Percentiles rank a stretch among this genome's conserved stretches.
These are phyloP conservation scores for Phytophthora chlamydospora DNA, from an alignment of 352 stramenopile species.

Conservation along the genomic window DNA sequence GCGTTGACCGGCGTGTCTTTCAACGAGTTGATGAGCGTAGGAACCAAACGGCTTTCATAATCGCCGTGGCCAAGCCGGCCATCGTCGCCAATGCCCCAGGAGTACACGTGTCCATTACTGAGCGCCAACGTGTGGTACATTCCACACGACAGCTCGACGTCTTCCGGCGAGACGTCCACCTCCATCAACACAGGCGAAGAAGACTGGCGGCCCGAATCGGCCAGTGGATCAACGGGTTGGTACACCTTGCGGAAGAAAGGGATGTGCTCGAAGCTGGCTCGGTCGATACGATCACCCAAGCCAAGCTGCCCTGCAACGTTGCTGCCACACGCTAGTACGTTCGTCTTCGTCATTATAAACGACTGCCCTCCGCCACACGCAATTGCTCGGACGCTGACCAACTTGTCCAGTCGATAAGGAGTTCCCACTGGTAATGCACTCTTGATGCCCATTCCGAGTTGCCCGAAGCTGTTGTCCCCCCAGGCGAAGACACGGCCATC, in stretches of 20 bases:
- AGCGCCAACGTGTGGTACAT: slow-evolving; percentile 69
- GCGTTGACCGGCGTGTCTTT: slow-evolving; percentile 39
- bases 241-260: slow-evolving; percentile 55
- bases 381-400: slow-evolving; percentile 48
- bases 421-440: slow-evolving; percentile 32
- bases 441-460: slow-evolving; percentile 56
- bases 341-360: slow-evolving; percentile 61
- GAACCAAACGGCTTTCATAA: slow-evolving; percentile 49
- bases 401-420: slow-evolving; percentile 58
- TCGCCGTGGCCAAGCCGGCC: slow-evolving; percentile 61
- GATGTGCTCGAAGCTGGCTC: slow-evolving; percentile 51
- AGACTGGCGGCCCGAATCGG: neutral
- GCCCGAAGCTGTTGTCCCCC: slow-evolving; percentile 69
- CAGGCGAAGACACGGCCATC: slow-evolving; percentile 67
- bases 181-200: slow-evolving; percentile 5
- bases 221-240: neutral
- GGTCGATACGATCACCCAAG: slow-evolving; percentile 54
- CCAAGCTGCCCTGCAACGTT: slow-evolving; percentile 74
- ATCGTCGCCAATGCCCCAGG: slow-evolving; percentile 73
- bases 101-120: slow-evolving; percentile 48
- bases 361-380: slow-evolving; percentile 64
- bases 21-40: slow-evolving; percentile 42
- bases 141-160: slow-evolving; percentile 56
- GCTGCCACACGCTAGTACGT: slow-evolving; percentile 60
- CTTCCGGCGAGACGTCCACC: slow-evolving; percentile 20